A percentile compares a stretch with the other conserved stretches of the same genome.
Conservation (phyloP, 169 alveolate genomes). For the Cyclospora cayetanensis region DNA sequence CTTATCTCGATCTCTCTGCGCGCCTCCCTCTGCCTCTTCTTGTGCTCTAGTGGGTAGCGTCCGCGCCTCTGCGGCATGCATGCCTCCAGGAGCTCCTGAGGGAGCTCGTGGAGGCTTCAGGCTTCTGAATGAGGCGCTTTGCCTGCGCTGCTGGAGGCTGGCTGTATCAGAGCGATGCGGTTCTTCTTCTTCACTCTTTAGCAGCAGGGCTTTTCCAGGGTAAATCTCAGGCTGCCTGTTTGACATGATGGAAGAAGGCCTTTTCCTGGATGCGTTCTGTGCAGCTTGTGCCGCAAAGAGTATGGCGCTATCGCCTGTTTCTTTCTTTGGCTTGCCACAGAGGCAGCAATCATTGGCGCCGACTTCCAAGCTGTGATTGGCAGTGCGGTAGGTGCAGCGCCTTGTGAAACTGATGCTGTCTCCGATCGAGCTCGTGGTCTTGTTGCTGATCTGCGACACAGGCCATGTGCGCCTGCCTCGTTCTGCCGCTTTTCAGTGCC, state of each 20-base stretch:
- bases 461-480: too few species aligned
- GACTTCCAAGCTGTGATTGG: constrained; percentile 85
- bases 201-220: too few species aligned
- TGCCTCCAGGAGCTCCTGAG: too few species aligned
- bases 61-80: too few species aligned
- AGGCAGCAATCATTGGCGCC: constrained; percentile 84
- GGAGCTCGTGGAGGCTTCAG: too few species aligned
- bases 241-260: too few species aligned
- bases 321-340: constrained; percentile 80
- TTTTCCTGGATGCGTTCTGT: not conserved
- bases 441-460: too few species aligned
- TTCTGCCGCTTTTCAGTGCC: not conserved
- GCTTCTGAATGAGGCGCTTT: too few species aligned
- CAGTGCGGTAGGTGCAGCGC: constrained; percentile 71
- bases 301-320: constrained; percentile 72
- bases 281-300: constrained; percentile 74
- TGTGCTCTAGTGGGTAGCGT: too few species aligned
- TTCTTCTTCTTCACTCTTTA: not conserved
- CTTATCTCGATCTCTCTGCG: not conserved
- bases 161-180: too few species aligned
- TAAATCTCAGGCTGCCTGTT: too few species aligned
- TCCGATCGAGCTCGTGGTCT: not conserved
- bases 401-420: constrained; percentile 32
- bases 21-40: not conserved
- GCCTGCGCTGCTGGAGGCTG: too few species aligned